phyloP scores from a whole-genome alignment of 139 green algal genomes.

The Asterochloris erici region DNA sequence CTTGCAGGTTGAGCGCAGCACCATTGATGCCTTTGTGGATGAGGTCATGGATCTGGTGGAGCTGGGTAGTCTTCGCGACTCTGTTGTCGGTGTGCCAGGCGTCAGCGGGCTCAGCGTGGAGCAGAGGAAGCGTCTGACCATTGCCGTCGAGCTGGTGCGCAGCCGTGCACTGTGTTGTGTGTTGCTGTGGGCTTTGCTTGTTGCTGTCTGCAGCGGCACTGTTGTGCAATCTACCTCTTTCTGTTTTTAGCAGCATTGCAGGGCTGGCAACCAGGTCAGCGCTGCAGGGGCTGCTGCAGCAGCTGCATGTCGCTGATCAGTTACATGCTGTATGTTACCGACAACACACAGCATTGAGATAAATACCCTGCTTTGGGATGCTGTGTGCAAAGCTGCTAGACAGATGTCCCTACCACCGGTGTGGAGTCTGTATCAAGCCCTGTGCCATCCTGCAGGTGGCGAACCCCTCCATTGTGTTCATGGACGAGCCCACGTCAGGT shows the following conservation, averaged over 20 bases:
- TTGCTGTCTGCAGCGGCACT: neutral
- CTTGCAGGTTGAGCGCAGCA: too few species aligned
- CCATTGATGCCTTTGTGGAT: constrained; percentile 32
- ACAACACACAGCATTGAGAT: too few species aligned
- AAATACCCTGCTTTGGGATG: too few species aligned
- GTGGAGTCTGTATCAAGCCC: constrained; percentile 8
- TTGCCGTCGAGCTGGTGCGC: constrained; percentile 87
- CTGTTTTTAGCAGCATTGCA: neutral
- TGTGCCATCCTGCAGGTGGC: constrained; percentile 74
- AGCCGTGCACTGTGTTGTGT: constrained; percentile 21
- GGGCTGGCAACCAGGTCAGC: constrained; percentile 3
- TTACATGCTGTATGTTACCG: neutral
- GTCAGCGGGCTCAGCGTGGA: constrained; percentile 65
- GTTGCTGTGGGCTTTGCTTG: too few species aligned
- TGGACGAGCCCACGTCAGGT: constrained; percentile 47
- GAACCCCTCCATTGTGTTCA: constrained; percentile 54
- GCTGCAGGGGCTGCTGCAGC: too few species aligned
- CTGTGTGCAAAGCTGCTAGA: too few species aligned
- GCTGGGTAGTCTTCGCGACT: constrained; percentile 32
- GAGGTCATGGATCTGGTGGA: constrained; percentile 57
- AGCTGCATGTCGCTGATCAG: too few species aligned
- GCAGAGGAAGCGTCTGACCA: constrained; percentile 90
- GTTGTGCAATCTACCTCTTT: neutral
- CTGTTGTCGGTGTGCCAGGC: constrained; percentile 39
- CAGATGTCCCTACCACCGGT: too few species aligned